Percentiles rank a stretch among this genome's conserved stretches.
phyloP scores from a whole-genome alignment of 2,329 filamentous ascomycete genomes.

The Fusarium caatingaense region DNA sequence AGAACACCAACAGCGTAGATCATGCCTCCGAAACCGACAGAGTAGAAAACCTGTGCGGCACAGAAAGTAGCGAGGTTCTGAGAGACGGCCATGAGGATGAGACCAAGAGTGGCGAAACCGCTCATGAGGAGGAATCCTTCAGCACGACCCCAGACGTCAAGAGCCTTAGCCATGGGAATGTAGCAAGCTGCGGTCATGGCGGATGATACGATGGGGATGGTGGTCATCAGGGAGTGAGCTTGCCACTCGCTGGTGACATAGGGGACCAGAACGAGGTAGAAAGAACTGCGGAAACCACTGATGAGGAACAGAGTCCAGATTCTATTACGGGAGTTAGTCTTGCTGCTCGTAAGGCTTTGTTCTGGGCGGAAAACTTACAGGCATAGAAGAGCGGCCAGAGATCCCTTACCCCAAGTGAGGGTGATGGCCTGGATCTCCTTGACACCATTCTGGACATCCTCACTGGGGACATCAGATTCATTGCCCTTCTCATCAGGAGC shows the following conservation, averaged over 20 bases:
- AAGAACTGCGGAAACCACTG: slow-evolving; percentile 60
- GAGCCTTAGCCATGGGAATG: slow-evolving; percentile 70
- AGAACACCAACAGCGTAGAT: slow-evolving; percentile 73
- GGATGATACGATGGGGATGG: slow-evolving; percentile 64
- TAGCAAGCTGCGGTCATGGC: slow-evolving; percentile 69
- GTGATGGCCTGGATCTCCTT: slow-evolving; percentile 57
- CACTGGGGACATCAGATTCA: slow-evolving; percentile 26
- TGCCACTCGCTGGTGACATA: slow-evolving; percentile 63
- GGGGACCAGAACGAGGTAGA: slow-evolving; percentile 56
- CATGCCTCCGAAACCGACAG: slow-evolving; percentile 68
- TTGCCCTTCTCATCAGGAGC: slow-evolving; percentile 20
- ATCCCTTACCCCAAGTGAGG: slow-evolving; percentile 54
- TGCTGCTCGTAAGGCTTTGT: neutral
- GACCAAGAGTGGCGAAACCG: slow-evolving; percentile 57
- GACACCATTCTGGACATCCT: slow-evolving; percentile 53
- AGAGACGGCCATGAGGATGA: slow-evolving; percentile 72
- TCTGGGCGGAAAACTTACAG: slow-evolving; percentile 44
- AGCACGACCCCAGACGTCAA: slow-evolving; percentile 72
- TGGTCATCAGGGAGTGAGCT: slow-evolving; percentile 64
- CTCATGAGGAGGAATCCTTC: slow-evolving; percentile 68
- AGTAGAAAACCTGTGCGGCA: slow-evolving; percentile 71
- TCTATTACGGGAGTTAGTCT: slow-evolving; percentile 29
- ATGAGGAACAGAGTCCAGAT: slow-evolving; percentile 64
- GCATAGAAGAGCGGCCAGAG: slow-evolving; percentile 49
- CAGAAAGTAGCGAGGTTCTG: slow-evolving; percentile 57